Evolutionary conservation across 2,329 filamentous ascomycete genomes (phyloP), one percentile per base, ranked within the genome.

Genomic region (Colletotrichum brevisporum): DNA sequence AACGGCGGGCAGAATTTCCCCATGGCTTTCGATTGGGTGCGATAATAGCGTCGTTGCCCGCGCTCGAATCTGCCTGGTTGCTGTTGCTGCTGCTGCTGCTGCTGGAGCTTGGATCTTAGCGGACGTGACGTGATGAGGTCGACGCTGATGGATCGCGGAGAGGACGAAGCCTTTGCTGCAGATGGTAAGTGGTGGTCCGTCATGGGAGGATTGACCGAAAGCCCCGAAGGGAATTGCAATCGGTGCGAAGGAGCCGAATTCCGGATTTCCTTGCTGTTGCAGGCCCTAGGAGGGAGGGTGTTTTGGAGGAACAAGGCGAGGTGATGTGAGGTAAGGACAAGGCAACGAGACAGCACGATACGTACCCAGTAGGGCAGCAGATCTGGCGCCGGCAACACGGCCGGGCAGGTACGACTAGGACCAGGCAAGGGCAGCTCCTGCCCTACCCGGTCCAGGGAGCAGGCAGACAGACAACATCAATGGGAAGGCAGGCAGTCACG

Each of bases 241-340:
- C 48, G 56, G 56, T 50, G 21, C 36, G 56, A 39, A 59, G 56
- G 27, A 58, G 45, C 56, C 56, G 45, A 36, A 36, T 59, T 51
- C 56, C 56, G 56, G 27, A 21, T 58, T 4, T 5, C 6, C 27
- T 31, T 31, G 27, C 27, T 5, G 27, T 27, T 27, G 26, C 27
- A 31, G 27, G 27, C 27, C 27, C 27, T 6, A 9, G 27, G n/a
- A n/a, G n/a, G 27, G 27, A 31, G 31, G 31, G 31, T 36, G 31
- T 36, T 36, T 3, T 8, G 31, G 27, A 9, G 31, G 6, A 36
- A 39, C 36, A 56, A 31, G 41, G 41, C 13, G 5, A n/a, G 41
- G 31, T 10, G 31, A 36, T 36, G 31, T 9, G 31, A 36, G 31
- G 31, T 36, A 8, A 36, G 6, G 10, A 36, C 6, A 8, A 36